These are phyloP conservation scores for Miamiensis avidus DNA, from an alignment of 169 alveolate genomes.

Conservation along the genomic window DNA sequence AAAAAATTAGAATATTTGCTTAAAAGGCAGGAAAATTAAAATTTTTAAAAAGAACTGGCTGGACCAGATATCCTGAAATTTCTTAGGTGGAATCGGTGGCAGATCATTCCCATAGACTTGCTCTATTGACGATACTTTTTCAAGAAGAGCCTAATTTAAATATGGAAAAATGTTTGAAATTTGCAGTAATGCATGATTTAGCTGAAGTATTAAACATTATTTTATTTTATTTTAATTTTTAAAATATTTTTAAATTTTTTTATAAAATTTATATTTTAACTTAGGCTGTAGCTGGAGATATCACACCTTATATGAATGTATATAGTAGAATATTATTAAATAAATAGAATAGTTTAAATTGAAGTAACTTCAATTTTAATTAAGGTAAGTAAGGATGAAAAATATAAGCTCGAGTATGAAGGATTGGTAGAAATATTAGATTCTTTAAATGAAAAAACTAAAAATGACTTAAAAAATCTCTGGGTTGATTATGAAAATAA, in stretches of 20 bases:
- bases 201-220: conserved; percentile 26
- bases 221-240: too few species aligned
- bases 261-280: too few species aligned
- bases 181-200: conserved; percentile 28
- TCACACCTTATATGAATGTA: conserved; percentile 19
- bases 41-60: conserved; percentile 30
- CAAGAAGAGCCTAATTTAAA: conserved; percentile 16
- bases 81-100: conserved; percentile 30
- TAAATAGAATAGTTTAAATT: too few species aligned
- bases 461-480: conserved; percentile 13
- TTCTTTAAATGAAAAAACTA: conserved; percentile 2
- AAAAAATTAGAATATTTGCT: conserved; percentile 2
- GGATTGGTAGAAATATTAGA: conserved; percentile 18
- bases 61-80: conserved; percentile 25
- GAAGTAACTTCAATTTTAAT: too few species aligned
- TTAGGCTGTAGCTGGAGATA: conserved; percentile 30
- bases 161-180: conserved; percentile 29
- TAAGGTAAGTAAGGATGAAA: conserved; percentile 11
- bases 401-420: conserved; percentile 21
- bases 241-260: too few species aligned
- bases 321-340: too few species aligned
- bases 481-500: conserved; percentile 33
- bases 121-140: conserved; percentile 15
- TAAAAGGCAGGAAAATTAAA: conserved; percentile 21
- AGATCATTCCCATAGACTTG: conserved; percentile 41